Percentiles rank a stretch among this genome's conserved stretches.
phyloP scores from a whole-genome alignment of 495 filamentous ascomycete species.

The Penicillium macrosclerotiorum region DNA sequence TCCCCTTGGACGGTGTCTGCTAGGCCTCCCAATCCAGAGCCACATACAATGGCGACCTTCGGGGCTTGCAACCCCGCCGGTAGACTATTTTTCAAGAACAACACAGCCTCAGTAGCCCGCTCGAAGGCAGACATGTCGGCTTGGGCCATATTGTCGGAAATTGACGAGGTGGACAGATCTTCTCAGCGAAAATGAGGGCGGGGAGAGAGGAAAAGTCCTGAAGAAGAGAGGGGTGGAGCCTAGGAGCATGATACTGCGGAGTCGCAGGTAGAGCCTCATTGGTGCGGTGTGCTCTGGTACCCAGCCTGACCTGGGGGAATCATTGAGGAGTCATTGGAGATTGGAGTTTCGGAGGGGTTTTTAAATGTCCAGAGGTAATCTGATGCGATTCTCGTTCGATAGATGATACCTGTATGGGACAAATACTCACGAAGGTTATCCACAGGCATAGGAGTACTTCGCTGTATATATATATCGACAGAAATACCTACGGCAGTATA shows the following conservation, averaged over 20 bases:
- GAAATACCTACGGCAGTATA: no score
- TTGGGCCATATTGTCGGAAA: slow-evolving; percentile 15
- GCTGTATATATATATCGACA: no score
- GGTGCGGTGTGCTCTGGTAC: slow-evolving; percentile 1
- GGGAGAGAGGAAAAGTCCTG: no score
- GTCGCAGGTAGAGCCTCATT: slow-evolving; percentile 9
- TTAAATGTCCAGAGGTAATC: no score
- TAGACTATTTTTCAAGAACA: slow-evolving; percentile 35
- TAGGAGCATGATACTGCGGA: slow-evolving; percentile 15
- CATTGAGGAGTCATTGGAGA: no score
- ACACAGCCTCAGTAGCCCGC: slow-evolving; percentile 38
- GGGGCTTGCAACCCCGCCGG: slow-evolving; percentile 51
- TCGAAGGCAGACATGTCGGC: slow-evolving; percentile 25
- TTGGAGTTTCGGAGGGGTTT: no score
- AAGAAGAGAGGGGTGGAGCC: neutral
- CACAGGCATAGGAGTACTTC: no score
- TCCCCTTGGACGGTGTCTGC: slow-evolving; percentile 54
- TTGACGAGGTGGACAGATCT: neutral
- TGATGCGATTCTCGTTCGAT: no score
- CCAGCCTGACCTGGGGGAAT: no score
- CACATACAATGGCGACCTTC: slow-evolving; percentile 68
- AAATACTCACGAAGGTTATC: no score
- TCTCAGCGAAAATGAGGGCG: no score
- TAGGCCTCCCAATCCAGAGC: slow-evolving; percentile 70
- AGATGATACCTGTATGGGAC: no score